Percentiles rank a stretch among this genome's conserved stretches.
Conservation (phyloP, 148 eudicot species). For the Vaccinium vitisidaea region DNA sequence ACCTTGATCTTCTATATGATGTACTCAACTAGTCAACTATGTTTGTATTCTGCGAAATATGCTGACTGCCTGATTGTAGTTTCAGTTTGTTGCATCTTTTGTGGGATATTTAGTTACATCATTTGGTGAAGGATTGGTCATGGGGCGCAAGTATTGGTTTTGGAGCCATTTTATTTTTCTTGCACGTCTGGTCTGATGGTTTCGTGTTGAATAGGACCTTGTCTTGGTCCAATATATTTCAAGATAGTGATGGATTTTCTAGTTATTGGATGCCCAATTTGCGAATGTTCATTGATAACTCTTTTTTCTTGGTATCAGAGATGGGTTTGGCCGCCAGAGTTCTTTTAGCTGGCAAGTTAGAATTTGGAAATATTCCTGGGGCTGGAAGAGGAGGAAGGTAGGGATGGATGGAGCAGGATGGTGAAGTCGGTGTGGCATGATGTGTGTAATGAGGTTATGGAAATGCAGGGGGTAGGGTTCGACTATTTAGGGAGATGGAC, state of each 20-base stretch:
- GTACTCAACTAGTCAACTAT: not conserved
- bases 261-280: not conserved
- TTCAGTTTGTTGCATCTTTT: constrained; percentile 4
- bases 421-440: too few species aligned
- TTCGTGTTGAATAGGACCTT: not conserved
- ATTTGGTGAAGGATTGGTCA: not conserved
- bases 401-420: too few species aligned
- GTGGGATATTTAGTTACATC: not conserved
- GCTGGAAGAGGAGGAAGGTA: too few species aligned
- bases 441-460: too few species aligned
- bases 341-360: too few species aligned
- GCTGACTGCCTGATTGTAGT: not conserved
- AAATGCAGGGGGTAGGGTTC: too few species aligned
- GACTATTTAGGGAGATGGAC: too few species aligned
- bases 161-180: not conserved
- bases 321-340: not conserved
- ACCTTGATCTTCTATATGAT: not conserved
- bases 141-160: not conserved
- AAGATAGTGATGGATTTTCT: not conserved
- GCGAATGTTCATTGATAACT: not conserved
- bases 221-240: not conserved
- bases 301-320: not conserved
- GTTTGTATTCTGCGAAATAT: not conserved
- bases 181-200: not conserved
- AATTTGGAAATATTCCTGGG: too few species aligned